Base-by-base conservation (phyloP, 2,329 filamentous ascomycete species). In the Verticillium klebahnii region DNA sequence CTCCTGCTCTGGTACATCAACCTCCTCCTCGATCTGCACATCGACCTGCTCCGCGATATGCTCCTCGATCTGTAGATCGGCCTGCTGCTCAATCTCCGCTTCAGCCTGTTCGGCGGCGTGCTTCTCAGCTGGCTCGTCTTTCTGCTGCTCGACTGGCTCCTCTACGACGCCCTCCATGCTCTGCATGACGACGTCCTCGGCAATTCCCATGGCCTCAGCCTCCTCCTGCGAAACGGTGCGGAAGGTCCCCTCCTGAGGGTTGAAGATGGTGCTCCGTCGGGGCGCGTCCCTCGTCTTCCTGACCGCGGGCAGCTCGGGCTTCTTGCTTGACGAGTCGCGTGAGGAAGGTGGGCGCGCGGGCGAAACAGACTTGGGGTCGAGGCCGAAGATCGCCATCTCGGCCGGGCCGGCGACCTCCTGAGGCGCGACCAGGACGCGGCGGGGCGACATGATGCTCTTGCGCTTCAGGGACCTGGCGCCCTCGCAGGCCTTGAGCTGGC, bases 401-500 rank as follows among this genome's bases (percentile, higher is more conserved):
- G 75, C 74, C 11, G 77, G 73, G 63, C 80, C 78, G 5, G 73
- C 71, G 56, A 80, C 73, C 37, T 74, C 70, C 17, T 75, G 65
- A 34, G 71, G 67, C 25, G 67, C 70, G 8, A 69, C 63, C 17
- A 76, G 74, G 61, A 75, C 75, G 62, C 73, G 76, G 64, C 70
- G 77, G n/a, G 72, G 61, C 57, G 75, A 67, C 25, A 65, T 55
- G 34, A 70, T 64, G 68, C 72, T 75, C 12, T 71, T 69, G 17
- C 73, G 72, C 45, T 72, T 69, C 40, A 62, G 66, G 15, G 67
- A 61, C 66, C 78, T 82, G 63, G 78, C 82, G 70, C 87, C 89
- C 1, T 83, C 78, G 76, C 89, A 92, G 73, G 84, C 86, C 56
- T 83, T 82, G 66, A 93, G 82, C 58, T 86, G 82, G 72, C 89